Percentiles rank a stretch among this genome's conserved stretches.
These are phyloP conservation scores for Dictyostelium brefeldianum DNA, from an alignment of 78 protist species.

Conservation along the genomic window DNA sequence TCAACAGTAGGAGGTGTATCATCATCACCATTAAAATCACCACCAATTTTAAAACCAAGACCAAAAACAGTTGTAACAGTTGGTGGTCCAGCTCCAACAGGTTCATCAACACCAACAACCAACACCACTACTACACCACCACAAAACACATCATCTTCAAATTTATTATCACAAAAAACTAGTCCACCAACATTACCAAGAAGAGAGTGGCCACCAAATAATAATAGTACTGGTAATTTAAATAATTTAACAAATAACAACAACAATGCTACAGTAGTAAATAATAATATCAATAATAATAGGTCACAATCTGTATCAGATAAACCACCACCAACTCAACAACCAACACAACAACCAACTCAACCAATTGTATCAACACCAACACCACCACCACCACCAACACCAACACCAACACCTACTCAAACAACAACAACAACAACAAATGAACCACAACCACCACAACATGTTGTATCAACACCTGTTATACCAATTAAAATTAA, in stretches of 20 bases:
- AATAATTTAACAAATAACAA: not conserved
- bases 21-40: conserved; percentile 38
- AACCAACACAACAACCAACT: not conserved
- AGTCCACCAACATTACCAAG: conserved; percentile 34
- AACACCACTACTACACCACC: not conserved
- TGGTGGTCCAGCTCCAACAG: not conserved
- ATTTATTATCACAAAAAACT: not conserved
- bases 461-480: not conserved
- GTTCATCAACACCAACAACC: not conserved
- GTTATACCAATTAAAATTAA: not conserved
- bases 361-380: not conserved
- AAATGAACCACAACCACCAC: not conserved
- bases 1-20: not conserved
- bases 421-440: not conserved
- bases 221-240: conserved; percentile 7
- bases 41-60: conserved; percentile 54
- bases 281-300: not conserved
- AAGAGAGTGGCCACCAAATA: conserved; percentile 28
- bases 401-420: not conserved
- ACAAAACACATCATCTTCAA: not conserved
- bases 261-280: not conserved
- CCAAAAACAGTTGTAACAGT: conserved; percentile 17
- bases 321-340: not conserved
- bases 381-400: not conserved
- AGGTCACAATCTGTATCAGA: not conserved